These are phyloP conservation scores for Acanthamoeba royreba DNA, from an alignment of 208 protist genomes.

Conservation along the genomic window DNA sequence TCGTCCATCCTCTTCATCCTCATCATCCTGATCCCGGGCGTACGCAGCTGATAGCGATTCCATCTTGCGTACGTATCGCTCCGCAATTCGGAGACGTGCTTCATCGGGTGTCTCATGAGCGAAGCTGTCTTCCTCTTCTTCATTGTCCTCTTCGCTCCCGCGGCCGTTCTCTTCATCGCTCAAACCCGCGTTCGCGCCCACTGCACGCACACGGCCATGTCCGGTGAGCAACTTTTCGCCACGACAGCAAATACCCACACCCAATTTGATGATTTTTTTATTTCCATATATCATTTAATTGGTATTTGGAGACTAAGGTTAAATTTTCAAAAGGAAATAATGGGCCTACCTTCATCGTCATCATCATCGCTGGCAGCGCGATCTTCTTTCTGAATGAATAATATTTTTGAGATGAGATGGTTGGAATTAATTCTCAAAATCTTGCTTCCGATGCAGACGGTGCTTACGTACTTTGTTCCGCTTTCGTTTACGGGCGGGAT, in stretches of 20 bases:
- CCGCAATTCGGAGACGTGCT: not conserved
- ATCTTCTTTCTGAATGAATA: not conserved
- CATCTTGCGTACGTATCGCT: not conserved
- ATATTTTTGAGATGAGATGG: not conserved
- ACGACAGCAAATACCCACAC: too few relatives aligned
- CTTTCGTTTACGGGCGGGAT: not conserved
- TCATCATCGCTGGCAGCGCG: too few relatives aligned
- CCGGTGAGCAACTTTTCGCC: not conserved
- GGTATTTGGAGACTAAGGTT: too few relatives aligned
- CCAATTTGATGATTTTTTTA: too few relatives aligned
- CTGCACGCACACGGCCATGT: not conserved
- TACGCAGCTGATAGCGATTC: not conserved
- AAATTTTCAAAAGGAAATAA: too few relatives aligned
- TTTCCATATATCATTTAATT: too few relatives aligned
- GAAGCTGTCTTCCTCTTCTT: not conserved
- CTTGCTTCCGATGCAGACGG: too few relatives aligned
- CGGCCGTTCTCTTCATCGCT: not conserved
- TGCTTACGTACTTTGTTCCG: not conserved
- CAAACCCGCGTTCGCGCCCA: not conserved
- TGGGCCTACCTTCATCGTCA: too few relatives aligned
- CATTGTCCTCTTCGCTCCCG: not conserved
- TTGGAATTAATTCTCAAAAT: not conserved
- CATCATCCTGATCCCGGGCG: not conserved
- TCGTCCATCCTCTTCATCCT: not conserved
- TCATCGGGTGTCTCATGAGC: constrained; percentile 26